These are phyloP conservation scores for Astragalus membranaceus DNA, from an alignment of 306 rosid species.

Conservation along the genomic window DNA sequence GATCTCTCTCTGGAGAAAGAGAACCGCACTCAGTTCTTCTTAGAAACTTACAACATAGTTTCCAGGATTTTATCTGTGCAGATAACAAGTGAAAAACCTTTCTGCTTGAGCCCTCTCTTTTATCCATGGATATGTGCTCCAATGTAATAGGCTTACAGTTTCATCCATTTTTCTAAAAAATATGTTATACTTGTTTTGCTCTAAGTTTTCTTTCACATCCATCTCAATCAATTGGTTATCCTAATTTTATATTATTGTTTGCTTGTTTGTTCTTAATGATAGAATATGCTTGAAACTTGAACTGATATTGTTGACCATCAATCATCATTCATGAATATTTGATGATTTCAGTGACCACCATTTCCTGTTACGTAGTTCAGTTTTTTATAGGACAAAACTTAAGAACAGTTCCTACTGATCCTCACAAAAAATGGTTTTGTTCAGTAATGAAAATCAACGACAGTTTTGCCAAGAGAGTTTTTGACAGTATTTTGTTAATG, in stretches of 20 bases:
- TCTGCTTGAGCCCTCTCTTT: conserved; percentile 86
- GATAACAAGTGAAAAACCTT: conserved; percentile 41
- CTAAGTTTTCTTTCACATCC: neutral
- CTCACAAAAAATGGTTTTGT: no score
- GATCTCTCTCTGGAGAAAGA: neutral
- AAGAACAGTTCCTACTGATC: no score
- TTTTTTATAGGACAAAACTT: neutral
- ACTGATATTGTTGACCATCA: neutral
- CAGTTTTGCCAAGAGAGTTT: no score
- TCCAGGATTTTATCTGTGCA: conserved; percentile 83
- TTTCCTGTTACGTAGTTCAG: neutral
- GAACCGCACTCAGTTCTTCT: conserved; percentile 69
- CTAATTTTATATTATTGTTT: neutral
- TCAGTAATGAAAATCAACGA: no score
- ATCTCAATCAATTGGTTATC: neutral
- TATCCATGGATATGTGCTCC: conserved; percentile 63
- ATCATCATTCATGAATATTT: neutral
- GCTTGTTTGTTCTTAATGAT: neutral
- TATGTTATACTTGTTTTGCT: neutral
- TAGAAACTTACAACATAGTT: conserved; percentile 33
- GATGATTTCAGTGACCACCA: neutral
- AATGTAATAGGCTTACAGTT: conserved; percentile 70
- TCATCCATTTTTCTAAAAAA: neutral
- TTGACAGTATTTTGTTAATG: no score
- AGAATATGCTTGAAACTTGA: neutral